phyloP scores from a whole-genome alignment of 2,329 filamentous ascomycete species.

The Karstenula rhodostoma region DNA sequence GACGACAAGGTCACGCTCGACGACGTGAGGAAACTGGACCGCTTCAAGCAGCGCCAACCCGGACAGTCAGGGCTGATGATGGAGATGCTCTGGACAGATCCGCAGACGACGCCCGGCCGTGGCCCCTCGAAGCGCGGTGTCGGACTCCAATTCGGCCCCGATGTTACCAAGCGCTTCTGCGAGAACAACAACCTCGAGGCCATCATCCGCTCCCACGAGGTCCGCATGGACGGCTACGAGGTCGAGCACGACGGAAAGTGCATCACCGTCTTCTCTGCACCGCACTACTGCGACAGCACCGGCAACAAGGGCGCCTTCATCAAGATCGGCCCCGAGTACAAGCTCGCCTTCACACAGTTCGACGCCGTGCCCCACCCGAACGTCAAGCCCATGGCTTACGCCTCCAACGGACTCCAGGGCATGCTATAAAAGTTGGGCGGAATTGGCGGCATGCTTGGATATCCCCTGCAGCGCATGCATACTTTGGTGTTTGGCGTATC shows the following conservation, averaged over 20 bases:
- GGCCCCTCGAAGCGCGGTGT: slow-evolving; percentile 97
- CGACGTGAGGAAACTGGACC: slow-evolving; percentile 90
- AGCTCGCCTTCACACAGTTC: slow-evolving; percentile 91
- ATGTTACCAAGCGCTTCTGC: slow-evolving; percentile 95
- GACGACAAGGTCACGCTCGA: slow-evolving; percentile 92
- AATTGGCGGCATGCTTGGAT: slow-evolving; percentile 12
- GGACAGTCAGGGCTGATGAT: slow-evolving; percentile 97
- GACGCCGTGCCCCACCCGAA: slow-evolving; percentile 96
- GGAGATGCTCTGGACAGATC: slow-evolving; percentile 99
- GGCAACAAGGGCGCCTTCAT: slow-evolving; percentile 99
- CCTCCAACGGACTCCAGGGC: slow-evolving; percentile 79
- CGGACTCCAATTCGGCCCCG: slow-evolving; percentile 94
- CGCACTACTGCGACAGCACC: slow-evolving; percentile 96
- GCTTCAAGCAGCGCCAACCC: slow-evolving; percentile 89
- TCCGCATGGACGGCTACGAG: slow-evolving; percentile 99
- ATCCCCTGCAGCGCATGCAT: slow-evolving; percentile 43
- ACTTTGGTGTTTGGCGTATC: slow-evolving; percentile 48
- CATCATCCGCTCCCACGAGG: slow-evolving; percentile 96
- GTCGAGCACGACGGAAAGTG: slow-evolving; percentile 95
- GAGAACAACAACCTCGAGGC: slow-evolving; percentile 94
- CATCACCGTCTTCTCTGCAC: slow-evolving; percentile 98
- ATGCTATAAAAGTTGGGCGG: slow-evolving; percentile 65
- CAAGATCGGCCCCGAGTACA: slow-evolving; percentile 91
- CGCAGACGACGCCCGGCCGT: slow-evolving; percentile 83
- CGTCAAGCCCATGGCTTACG: slow-evolving; percentile 93